phyloP scores from a whole-genome alignment of 2,329 filamentous ascomycete species.

The Calonectria pauciramosa region DNA sequence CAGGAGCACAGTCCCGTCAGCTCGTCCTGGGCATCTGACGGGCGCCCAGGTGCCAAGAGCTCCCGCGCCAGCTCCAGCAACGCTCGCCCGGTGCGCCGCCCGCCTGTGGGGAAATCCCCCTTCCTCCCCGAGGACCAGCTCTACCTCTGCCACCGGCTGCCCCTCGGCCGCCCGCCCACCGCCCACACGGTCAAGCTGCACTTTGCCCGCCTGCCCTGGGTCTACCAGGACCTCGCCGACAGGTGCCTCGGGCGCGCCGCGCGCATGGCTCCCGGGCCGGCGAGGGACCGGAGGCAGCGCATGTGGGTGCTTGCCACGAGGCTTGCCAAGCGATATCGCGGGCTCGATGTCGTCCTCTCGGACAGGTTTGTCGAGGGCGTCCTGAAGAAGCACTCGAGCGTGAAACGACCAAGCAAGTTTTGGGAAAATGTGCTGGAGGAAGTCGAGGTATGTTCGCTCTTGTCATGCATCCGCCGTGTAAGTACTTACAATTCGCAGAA shows the following conservation, averaged over 20 bases:
- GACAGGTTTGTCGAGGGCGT: constrained; percentile 17
- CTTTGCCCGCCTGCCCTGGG: constrained; percentile 17
- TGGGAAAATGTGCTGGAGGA: constrained; percentile 35
- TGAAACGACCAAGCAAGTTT: constrained; percentile 27
- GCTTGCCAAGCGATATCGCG: constrained; percentile 22
- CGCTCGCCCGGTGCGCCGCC: neutral
- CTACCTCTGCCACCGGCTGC: constrained; percentile 31
- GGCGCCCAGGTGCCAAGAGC: neutral
- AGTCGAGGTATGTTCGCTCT: constrained; percentile 27
- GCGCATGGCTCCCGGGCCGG: neutral
- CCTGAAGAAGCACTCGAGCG: constrained; percentile 14
- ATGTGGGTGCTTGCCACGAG: constrained; percentile 26
- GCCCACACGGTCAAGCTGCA: constrained; percentile 4
- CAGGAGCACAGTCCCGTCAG: neutral
- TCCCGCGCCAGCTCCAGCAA: neutral
- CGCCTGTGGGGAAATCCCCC: neutral
- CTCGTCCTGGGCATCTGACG: neutral
- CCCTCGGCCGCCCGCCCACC: constrained; percentile 22
- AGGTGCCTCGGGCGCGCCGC: constrained; percentile 18
- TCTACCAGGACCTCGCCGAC: constrained; percentile 30
- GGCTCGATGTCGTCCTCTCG: constrained; percentile 21
- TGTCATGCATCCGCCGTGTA: neutral
- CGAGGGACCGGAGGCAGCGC: constrained; percentile 13
- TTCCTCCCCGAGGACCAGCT: constrained; percentile 31
- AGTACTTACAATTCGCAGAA: constrained; percentile 19